Evolutionary conservation across 805 yeast species (phyloP), one percentile per base, ranked within the genome.

Genomic region (Yarrowia sp.): DNA sequence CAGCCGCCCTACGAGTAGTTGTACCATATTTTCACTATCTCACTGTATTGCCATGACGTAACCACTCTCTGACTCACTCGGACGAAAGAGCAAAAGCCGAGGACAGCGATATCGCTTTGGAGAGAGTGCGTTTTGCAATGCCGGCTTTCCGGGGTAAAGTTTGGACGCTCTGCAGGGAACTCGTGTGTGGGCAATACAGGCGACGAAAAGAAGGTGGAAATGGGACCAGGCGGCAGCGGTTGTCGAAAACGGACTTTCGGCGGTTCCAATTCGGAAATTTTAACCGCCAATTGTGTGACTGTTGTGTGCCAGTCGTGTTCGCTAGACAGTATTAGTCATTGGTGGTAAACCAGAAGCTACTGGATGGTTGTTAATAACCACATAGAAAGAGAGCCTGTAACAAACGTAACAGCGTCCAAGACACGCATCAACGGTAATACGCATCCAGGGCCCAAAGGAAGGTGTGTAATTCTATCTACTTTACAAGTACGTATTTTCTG

Each of bases 121-220:
- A 22, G 33, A 10, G 33, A 14, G 41, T 32, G 8, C n/a, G 9
- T 10, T 1, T 1, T 48, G 17, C 13, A 10, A 36, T 36, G 58
- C 58, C 58, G 58, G 58, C 58, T 51, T 51, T 51, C 58, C 58
- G 58, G 58, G 58, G 58, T 51, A 51, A 38, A 51, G 58, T 51
- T 51, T 36, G 17, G n/a, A 5, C 10, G 7, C 8, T 11, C 15
- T 48, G 41, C 43, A 36, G 42, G 28, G 17, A 17, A 36, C 14
- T 10, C 4, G n/a, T 2, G 42, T 36, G 57, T 35, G 42, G 43
- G 13, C 33, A 22, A 36, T 36, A 5, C 22, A n/a, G 43, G 33
- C 58, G 43, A 51, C 22, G 22, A 15, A n/a, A 36, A 51, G 18
- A 15, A 18, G 57, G 43, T 33, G 18, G 58, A n/a, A 18, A 18